A percentile compares a stretch with the other conserved stretches of the same genome.
Conservation (phyloP, 1,139 yeast species). For the Nakaseomyces nivariensis region DNA sequence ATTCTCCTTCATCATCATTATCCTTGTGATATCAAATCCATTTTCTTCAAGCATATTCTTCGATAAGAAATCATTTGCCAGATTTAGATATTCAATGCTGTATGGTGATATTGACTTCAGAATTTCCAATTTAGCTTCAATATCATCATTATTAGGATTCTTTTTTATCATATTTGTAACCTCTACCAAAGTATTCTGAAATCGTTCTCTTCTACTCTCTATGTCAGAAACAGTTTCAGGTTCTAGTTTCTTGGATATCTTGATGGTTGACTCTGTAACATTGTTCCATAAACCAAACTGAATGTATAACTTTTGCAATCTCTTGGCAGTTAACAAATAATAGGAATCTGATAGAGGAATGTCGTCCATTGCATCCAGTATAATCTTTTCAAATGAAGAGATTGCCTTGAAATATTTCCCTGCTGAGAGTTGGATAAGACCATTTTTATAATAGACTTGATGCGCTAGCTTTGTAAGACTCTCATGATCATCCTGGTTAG, state of each 20-base stretch:
- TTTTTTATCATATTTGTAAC: neutral
- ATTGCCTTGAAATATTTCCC: constrained; percentile 23
- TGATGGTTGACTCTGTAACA: neutral
- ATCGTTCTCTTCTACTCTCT: neutral
- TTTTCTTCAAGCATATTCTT: constrained; percentile 6
- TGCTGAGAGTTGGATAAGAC: constrained; percentile 21
- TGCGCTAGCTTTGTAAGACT: constrained; percentile 7
- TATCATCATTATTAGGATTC: neutral
- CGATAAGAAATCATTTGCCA: constrained; percentile 11
- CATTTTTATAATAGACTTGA: constrained; percentile 20
- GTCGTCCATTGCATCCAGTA: neutral
- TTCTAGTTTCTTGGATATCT: neutral
- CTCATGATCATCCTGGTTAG: neutral
- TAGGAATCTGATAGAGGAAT: constrained; percentile 11
- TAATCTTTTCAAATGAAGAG: constrained; percentile 15
- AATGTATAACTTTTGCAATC: constrained; percentile 19
- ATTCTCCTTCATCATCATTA: constrained; percentile 6
- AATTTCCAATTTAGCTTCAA: neutral
- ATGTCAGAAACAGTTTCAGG: neutral
- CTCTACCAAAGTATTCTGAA: neutral
- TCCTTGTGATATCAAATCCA: constrained; percentile 13
- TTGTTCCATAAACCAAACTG: constrained; percentile 25
- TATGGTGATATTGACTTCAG: constrained; percentile 7
- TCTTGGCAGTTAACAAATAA: constrained; percentile 14
- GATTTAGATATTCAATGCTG: constrained; percentile 8